A percentile compares a stretch with the other conserved stretches of the same genome.
These are phyloP conservation scores for Cladosporium sp. DNA, from an alignment of 2,329 filamentous ascomycete genomes.

Conservation along the genomic window DNA sequence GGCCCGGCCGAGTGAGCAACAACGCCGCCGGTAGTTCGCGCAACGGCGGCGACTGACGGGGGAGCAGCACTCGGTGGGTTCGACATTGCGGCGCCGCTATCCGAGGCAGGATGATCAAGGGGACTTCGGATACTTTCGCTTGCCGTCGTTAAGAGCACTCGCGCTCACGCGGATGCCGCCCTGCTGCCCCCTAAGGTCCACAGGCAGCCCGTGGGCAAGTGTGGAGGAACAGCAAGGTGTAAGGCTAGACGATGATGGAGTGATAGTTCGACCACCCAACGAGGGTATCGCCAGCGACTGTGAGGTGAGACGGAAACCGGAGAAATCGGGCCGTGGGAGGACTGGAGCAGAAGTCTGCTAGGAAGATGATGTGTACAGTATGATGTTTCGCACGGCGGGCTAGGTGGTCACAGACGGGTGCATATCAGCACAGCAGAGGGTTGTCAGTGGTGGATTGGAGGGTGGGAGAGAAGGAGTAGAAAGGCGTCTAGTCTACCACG, in stretches of 20 bases:
- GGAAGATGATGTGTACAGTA: neutral
- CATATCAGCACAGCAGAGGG: neutral
- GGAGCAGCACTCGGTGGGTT: conserved; percentile 13
- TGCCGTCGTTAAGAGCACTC: conserved; percentile 6
- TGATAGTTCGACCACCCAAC: neutral
- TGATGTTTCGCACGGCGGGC: neutral
- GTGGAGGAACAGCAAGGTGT: conserved; percentile 19
- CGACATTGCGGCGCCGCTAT: conserved; percentile 10
- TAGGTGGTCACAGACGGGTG: neutral
- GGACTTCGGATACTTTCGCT: neutral
- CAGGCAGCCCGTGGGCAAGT: neutral
- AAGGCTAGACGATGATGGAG: neutral
- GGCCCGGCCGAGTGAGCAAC: conserved; percentile 16
- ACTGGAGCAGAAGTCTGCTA: neutral
- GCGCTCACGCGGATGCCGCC: neutral
- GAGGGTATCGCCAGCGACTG: neutral
- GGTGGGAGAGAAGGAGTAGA: neutral
- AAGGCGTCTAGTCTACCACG: neutral
- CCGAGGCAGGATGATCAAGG: conserved; percentile 2
- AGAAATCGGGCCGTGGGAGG: neutral
- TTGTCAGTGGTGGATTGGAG: neutral
- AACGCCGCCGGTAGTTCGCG: conserved; percentile 9
- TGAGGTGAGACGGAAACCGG: neutral
- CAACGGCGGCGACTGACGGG: conserved; percentile 9
- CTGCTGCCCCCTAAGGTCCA: neutral